phyloP scores from a whole-genome alignment of 2,329 filamentous ascomycete genomes.

The Aureobasidium vineae region DNA sequence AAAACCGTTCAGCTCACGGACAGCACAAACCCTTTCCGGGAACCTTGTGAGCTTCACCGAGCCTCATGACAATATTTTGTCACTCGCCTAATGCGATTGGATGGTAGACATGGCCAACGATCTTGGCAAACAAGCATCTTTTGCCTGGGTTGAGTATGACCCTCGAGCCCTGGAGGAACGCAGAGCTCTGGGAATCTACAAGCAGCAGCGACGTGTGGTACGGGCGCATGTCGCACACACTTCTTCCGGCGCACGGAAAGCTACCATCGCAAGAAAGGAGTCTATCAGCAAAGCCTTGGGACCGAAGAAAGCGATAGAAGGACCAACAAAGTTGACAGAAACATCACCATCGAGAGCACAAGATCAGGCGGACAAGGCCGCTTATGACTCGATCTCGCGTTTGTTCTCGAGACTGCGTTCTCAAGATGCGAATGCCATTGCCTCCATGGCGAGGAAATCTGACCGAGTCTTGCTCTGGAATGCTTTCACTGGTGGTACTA shows the following conservation, averaged over 20 bases:
- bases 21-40: background rate
- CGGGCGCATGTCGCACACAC: constrained; percentile 19
- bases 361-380: background rate
- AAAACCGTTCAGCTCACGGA: too few relatives aligned
- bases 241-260: constrained; percentile 30
- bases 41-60: background rate
- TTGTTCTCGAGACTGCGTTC: constrained; percentile 26
- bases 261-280: constrained; percentile 30
- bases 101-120: background rate
- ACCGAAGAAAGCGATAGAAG: background rate
- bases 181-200: background rate
- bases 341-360: background rate
- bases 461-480: constrained; percentile 30
- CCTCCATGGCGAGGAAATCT: constrained; percentile 29
- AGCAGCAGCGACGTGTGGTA: constrained; percentile 11
- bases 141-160: constrained; percentile 22
- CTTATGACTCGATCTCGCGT: background rate
- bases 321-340: background rate
- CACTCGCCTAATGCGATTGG: background rate
- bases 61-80: background rate
- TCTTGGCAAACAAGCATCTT: background rate
- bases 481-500: constrained; percentile 29
- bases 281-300: background rate
- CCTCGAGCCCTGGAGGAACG: background rate
- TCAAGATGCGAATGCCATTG: constrained; percentile 21